Evolutionary conservation across 2,329 filamentous ascomycete genomes (phyloP), one percentile per base, ranked within the genome.

Genomic region (Mollisia scopiformis): DNA sequence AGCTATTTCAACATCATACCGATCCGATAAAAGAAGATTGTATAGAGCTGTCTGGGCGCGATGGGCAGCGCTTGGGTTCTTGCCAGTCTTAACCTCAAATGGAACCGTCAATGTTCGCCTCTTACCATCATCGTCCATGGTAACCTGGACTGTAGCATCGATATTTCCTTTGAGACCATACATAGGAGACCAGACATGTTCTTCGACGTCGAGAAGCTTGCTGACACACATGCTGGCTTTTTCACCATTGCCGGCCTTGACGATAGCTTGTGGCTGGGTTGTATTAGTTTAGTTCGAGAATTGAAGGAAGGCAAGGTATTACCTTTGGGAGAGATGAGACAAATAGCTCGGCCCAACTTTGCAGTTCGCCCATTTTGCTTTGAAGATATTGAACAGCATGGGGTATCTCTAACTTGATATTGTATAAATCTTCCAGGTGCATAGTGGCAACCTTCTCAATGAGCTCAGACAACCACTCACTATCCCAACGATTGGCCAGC

Each of bases 101-200:
- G 95, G 95, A 3, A 97, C 91, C 0, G 93, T 93, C 64, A 98
- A 79, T 5, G 85, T 91, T 62, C 86, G 86, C 50, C 80, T 76
- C 30, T 84, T 81, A n/a, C 83, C 79, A 27, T 87, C 85, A 59
- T 96, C 90, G 58, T 85, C 80, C 80, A 97, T 90, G 0, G 85
- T 86, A 16, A 95, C 90, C 77, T 99, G 92, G 1, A 99, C 91
- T 0, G 95, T 98, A 28, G 95, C 95, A 77, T 99, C 95, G 62
- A 99, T 95, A 69, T 98, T 99, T 30, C 95, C 95, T 75, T 99
- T 99, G 16, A 99, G 81, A 0, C 95, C 95, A 73, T 96, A 99
- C 86, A 93, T 94, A 0, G 95, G 95, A 6, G 94, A 98, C 95
- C 95, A 99, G 28, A 99, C 88, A 72, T 98, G 95, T 75, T 99